Evolutionary conservation across 495 filamentous ascomycete genomes (phyloP).

Genomic region (Lasiosphaeria ovina): DNA sequence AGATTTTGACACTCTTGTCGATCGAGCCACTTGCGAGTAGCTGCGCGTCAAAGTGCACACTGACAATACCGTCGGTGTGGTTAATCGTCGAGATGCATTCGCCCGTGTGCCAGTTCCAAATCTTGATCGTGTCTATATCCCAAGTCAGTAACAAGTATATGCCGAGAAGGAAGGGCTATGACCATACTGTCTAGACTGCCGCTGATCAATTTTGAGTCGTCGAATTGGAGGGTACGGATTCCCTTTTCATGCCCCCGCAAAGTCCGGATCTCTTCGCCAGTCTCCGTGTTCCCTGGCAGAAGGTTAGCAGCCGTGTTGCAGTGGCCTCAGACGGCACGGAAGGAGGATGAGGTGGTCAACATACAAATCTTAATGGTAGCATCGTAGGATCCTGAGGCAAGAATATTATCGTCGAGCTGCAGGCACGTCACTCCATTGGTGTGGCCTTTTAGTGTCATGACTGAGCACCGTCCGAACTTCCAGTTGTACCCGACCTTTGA

Average conservation of each 20-base stretch:
- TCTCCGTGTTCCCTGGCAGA: slow-evolving; percentile 71
- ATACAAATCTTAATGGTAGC: slow-evolving; percentile 85
- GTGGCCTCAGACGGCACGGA: background rate
- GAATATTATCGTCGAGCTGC: slow-evolving; percentile 89
- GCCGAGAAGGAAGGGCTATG: background rate
- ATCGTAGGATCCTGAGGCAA: slow-evolving; percentile 95
- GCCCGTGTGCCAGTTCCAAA: slow-evolving; percentile 97
- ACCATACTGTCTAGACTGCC: slow-evolving; percentile 33
- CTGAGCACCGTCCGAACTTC: slow-evolving; percentile 87
- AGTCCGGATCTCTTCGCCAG: slow-evolving; percentile 78
- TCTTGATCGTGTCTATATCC: slow-evolving; percentile 59
- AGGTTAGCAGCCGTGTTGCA: background rate
- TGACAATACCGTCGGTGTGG: slow-evolving; percentile 77
- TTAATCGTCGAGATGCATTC: slow-evolving; percentile 80
- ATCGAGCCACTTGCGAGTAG: slow-evolving; percentile 84
- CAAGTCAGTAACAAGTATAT: slow-evolving; percentile 12
- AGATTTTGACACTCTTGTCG: slow-evolving; percentile 88
- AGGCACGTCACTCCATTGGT: slow-evolving; percentile 94
- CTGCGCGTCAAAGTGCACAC: slow-evolving; percentile 78
- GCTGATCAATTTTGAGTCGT: slow-evolving; percentile 66
- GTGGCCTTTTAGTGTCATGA: slow-evolving; percentile 81
- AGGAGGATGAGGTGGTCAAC: background rate
- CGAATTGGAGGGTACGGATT: slow-evolving; percentile 87
- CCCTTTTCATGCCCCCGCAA: slow-evolving; percentile 77
- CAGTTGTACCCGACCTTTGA: slow-evolving; percentile 89